Evolutionary conservation across 164 flowering plant species (phyloP).

Genomic region (Umbilicus rupestris): DNA sequence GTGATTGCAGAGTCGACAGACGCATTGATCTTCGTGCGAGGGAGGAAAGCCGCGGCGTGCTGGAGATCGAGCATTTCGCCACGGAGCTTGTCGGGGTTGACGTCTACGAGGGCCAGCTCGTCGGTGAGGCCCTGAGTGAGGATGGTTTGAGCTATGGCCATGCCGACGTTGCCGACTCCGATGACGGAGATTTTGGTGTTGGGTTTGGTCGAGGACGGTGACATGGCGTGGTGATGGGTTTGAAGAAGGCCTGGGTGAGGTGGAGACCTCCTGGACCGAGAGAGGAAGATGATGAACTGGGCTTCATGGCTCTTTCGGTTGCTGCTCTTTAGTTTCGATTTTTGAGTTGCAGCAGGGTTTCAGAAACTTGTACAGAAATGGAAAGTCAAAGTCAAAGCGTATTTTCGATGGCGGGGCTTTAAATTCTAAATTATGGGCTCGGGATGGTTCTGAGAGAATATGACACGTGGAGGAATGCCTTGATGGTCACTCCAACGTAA

Average conservation of each 20-base stretch:
- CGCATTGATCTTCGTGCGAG: constrained; percentile 58
- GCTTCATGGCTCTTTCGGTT: constrained; percentile 36
- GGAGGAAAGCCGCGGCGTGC: constrained; percentile 80
- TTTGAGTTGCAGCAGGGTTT: too few relatives aligned
- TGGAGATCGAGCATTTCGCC: constrained; percentile 85
- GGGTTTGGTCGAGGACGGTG: constrained; percentile 40
- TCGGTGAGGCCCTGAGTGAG: constrained; percentile 76
- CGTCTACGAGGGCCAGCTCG: constrained; percentile 72
- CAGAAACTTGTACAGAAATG: too few relatives aligned
- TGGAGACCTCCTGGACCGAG: constrained; percentile 55
- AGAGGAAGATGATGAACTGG: constrained; percentile 28
- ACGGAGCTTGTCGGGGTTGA: constrained; percentile 58
- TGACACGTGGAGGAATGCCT: too few relatives aligned
- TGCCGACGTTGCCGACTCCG: constrained; percentile 75
- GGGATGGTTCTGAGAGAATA: too few relatives aligned
- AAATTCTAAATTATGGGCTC: too few relatives aligned
- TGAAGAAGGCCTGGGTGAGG: constrained; percentile 46
- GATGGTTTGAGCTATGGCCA: constrained; percentile 89
- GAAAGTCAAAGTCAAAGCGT: too few relatives aligned
- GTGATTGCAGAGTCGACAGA: constrained; percentile 51
- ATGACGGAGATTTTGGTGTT: constrained; percentile 65
- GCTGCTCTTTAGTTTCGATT: too few relatives aligned
- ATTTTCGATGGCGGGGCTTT: too few relatives aligned
- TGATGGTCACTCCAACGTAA: too few relatives aligned
- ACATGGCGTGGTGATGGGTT: constrained; percentile 29